Evolutionary conservation across 1,139 yeast species (phyloP).

Genomic region (Arxiozyma bovina): DNA sequence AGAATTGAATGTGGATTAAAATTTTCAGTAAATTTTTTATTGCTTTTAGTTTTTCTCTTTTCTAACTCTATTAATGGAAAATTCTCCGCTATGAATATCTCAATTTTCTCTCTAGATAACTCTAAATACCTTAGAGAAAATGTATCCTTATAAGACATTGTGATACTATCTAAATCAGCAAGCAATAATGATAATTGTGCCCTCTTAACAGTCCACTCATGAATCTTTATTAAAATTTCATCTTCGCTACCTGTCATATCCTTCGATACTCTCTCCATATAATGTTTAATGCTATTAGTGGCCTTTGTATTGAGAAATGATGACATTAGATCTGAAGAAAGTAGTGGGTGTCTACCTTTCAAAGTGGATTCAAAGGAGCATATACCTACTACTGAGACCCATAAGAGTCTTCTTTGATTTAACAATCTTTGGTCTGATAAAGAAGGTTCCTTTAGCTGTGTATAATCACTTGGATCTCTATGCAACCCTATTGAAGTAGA

Average conservation of each 20-base stretch:
- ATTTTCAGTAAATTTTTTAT: neutral
- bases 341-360: conserved; percentile 24
- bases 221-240: conserved; percentile 10
- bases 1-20: conserved; percentile 5
- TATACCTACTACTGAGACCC: conserved; percentile 22
- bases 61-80: conserved; percentile 12
- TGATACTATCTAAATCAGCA: conserved; percentile 23
- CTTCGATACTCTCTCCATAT: conserved; percentile 18
- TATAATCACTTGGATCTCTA: conserved; percentile 27
- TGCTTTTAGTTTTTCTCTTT: neutral
- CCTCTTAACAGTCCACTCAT: conserved; percentile 20
- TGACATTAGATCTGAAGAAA: conserved; percentile 14
- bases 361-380: conserved; percentile 24
- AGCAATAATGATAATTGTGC: conserved; percentile 21
- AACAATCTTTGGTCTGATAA: conserved; percentile 18
- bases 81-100: conserved; percentile 14
- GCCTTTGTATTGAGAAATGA: conserved; percentile 17
- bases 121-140: conserved; percentile 17
- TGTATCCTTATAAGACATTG: conserved; percentile 18
- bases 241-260: conserved; percentile 14
- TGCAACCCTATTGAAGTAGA: conserved; percentile 29
- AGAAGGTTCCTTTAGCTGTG: conserved; percentile 17
- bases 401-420: conserved; percentile 26
- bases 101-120: conserved; percentile 15
- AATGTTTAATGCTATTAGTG: conserved; percentile 13